These are phyloP conservation scores for Podaxis pistillaris DNA, from an alignment of 768 basidiomycete genomes.

Conservation along the genomic window DNA sequence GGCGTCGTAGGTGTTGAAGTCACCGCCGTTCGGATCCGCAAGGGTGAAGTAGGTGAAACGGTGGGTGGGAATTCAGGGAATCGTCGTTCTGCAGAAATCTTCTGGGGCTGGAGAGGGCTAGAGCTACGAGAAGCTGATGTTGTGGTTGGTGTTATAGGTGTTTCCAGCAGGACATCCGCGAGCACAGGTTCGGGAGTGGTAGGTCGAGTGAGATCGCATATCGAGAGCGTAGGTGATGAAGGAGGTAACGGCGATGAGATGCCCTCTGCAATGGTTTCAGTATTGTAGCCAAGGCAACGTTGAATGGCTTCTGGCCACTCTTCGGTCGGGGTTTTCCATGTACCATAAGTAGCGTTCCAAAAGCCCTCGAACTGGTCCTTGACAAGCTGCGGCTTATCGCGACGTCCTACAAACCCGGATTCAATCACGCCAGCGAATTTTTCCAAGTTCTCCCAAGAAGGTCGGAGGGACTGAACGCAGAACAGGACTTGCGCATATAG, in stretches of 20 bases:
- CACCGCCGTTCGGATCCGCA: neutral
- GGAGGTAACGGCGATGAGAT: constrained; percentile 6
- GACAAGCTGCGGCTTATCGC: constrained; percentile 44
- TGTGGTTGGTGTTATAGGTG: neutral
- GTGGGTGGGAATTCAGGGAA: constrained; percentile 3
- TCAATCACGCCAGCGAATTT: constrained; percentile 49
- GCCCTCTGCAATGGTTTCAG: neutral
- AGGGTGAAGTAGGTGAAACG: constrained; percentile 6
- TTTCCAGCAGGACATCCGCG: neutral
- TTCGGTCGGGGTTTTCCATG: constrained; percentile 35
- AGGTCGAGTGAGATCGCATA: neutral
- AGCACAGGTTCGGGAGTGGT: neutral
- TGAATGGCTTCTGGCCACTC: constrained; percentile 53
- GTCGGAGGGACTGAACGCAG: constrained; percentile 47
- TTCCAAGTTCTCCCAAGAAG: constrained; percentile 38
- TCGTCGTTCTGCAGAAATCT: neutral
- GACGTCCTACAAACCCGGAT: constrained; percentile 53
- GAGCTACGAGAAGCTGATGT: neutral
- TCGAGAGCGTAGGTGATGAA: constrained; percentile 12
- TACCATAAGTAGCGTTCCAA: constrained; percentile 53
- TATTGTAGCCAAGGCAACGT: constrained; percentile 24
- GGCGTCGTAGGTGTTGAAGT: constrained; percentile 12
- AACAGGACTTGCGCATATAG: constrained; percentile 62
- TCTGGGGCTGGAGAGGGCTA: neutral
- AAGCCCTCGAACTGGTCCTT: constrained; percentile 58